Conservation (phyloP, 2,329 filamentous ascomycete genomes). For the Exserohilum turcica region DNA sequence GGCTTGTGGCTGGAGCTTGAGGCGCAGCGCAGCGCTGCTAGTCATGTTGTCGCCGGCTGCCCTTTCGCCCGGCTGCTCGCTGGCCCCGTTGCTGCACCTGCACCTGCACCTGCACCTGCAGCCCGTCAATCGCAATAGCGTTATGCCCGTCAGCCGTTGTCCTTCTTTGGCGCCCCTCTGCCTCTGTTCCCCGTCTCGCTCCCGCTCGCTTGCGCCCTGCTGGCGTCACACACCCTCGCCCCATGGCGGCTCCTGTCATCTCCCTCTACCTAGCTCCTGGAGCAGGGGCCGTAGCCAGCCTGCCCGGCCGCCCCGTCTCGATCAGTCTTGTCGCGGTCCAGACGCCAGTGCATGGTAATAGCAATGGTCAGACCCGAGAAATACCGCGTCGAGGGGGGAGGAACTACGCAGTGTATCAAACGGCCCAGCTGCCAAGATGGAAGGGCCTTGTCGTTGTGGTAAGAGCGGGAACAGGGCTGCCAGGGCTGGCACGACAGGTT, state of each 20-base stretch:
- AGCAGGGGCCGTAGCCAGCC: not conserved
- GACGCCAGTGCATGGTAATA: not conserved
- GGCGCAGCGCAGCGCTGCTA: constrained; percentile 25
- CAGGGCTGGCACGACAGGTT: constrained; percentile 12
- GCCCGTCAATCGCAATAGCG: no score
- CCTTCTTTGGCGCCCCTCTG: not conserved
- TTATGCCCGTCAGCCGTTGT: no score
- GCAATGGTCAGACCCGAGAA: not conserved
- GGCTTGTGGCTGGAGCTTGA: constrained; percentile 25
- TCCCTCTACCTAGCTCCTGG: not conserved
- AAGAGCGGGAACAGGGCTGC: constrained; percentile 13
- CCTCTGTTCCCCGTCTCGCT: not conserved
- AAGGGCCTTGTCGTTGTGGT: constrained; percentile 4
- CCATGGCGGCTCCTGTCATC: constrained; percentile 2
- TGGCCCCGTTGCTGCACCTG: no score
- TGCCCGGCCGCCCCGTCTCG: not conserved
- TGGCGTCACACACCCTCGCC: not conserved
- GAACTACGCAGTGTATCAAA: not conserved
- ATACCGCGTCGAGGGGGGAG: not conserved
- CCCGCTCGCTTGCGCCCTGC: not conserved
- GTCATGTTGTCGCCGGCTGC: no score
- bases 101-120: no score
- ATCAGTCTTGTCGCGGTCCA: not conserved
- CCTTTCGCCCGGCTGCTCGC: no score
- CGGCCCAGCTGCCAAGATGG: constrained; percentile 4